Evolutionary conservation across 2,329 filamentous ascomycete genomes (phyloP), one percentile per base, ranked within the genome.

Genomic region (Fusarium bactridioides): DNA sequence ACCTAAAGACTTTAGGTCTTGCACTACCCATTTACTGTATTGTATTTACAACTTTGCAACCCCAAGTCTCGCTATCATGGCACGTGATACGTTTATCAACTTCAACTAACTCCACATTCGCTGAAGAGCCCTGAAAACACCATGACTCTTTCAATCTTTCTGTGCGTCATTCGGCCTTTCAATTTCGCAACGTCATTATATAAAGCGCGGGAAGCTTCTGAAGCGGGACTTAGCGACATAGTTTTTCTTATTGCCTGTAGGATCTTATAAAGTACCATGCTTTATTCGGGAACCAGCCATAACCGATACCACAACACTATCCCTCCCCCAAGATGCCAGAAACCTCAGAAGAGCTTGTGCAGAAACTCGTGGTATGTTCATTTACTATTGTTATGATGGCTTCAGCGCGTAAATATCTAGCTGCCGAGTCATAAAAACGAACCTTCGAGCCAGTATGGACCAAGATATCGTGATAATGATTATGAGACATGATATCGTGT

Each of bases 351-450:
- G 73, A 75, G 27, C 76, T 72, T 58, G 40, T 78, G 51, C 77
- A 78, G 56, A 71, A 73, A 60, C 62, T 80, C 44, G 79, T 80
- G 78, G 79, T 80, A 78, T 50, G 79, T 76, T 25, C 31, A 35
- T 40, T 25, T 45, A 54, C 27, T 43, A 33, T 40, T 53, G 25
- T 38, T 45, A 10, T 10, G 25, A 19, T 62, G 35, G n/a, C 8
- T 54, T 51, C n/a, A 16, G 38, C 27, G 21, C 55, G 25, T 59
- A 41, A 37, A 62, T 43, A 61, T 53, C 33, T 10, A 45, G n/a
- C 43, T 41, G 19, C 37, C n/a, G 40, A 65, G 47, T 25, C 33
- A 40, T 63, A 43, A 35, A 29, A 59, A 33, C 40, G 59, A 59
- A 47, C n/a, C 51, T n/a, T 33, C 21, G 13, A 21, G 27, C 58